Evolutionary conservation across 2,329 filamentous ascomycete species (phyloP).

Genomic region (Bipolaris gigantea): DNA sequence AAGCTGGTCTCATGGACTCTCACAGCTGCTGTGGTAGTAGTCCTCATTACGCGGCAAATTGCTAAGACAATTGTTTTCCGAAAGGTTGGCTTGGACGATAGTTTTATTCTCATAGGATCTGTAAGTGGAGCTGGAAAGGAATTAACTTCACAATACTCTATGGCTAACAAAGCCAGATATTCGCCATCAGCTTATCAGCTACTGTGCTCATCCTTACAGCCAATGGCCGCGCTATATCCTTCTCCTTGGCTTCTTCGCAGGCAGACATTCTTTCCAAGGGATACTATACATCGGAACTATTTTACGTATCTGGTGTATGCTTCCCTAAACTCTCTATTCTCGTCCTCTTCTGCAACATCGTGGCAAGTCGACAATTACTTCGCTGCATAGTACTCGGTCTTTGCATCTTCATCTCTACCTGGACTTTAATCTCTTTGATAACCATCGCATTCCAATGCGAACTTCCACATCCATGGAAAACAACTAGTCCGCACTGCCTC

Average conservation of each 20-base stretch:
- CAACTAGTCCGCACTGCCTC: conserved; percentile 31
- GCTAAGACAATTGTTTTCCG: conserved; percentile 32
- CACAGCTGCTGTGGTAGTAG: conserved; percentile 23
- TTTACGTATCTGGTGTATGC: conserved; percentile 35
- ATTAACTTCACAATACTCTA: no score
- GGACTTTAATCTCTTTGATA: conserved; percentile 32
- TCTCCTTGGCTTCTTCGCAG: conserved; percentile 19
- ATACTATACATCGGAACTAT: conserved; percentile 39
- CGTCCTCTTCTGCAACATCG: conserved; percentile 31
- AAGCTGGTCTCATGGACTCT: conserved; percentile 33
- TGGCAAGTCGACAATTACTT: conserved; percentile 21
- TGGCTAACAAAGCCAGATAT: conserved; percentile 25
- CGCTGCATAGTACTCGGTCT: conserved; percentile 25
- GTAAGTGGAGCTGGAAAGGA: conserved; percentile 16
- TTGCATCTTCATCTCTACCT: conserved; percentile 28
- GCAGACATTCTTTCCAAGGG: conserved; percentile 33
- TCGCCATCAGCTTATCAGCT: conserved; percentile 32
- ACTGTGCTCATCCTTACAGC: conserved; percentile 30
- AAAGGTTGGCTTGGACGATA: conserved; percentile 32
- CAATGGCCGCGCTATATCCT: conserved; percentile 26
- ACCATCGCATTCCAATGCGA: conserved; percentile 37
- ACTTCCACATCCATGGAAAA: conserved; percentile 37
- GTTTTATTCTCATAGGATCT: conserved; percentile 36
- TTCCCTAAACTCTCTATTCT: conserved; percentile 38
- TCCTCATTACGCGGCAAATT: conserved; percentile 30